phyloP scores from a whole-genome alignment of 176 grass and related monocot genomes.

The Carex cristatella region DNA sequence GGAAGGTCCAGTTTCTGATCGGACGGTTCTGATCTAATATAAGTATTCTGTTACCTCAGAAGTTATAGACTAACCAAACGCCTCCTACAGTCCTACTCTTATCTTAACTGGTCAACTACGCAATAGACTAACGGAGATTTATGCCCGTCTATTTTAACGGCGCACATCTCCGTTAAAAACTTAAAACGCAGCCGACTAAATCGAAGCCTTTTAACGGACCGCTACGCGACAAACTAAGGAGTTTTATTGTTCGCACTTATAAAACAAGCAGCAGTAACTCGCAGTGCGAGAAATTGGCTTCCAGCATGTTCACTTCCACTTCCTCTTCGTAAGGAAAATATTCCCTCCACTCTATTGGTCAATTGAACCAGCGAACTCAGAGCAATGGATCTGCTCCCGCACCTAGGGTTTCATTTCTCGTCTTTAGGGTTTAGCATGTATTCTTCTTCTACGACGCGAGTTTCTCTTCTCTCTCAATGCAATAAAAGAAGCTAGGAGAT shows the following conservation, averaged over 20 bases:
- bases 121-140: background rate
- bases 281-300: constrained; percentile 22
- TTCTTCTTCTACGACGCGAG: background rate
- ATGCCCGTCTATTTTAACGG: background rate
- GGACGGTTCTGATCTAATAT: too few relatives aligned
- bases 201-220: background rate
- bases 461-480: constrained; percentile 1
- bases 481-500: constrained; percentile 5
- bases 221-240: background rate
- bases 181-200: background rate
- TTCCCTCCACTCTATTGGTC: constrained; percentile 21
- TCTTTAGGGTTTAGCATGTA: background rate
- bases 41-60: too few relatives aligned
- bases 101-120: background rate
- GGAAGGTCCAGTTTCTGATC: too few relatives aligned
- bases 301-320: constrained; percentile 9
- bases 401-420: background rate
- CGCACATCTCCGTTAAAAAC: background rate
- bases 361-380: background rate
- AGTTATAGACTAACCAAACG: background rate
- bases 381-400: background rate
- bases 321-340: constrained; percentile 12
- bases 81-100: background rate
- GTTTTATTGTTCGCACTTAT: background rate
- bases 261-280: background rate